Conservation (phyloP, 2,329 filamentous ascomycete species). For the Arachnomyces sp. region DNA sequence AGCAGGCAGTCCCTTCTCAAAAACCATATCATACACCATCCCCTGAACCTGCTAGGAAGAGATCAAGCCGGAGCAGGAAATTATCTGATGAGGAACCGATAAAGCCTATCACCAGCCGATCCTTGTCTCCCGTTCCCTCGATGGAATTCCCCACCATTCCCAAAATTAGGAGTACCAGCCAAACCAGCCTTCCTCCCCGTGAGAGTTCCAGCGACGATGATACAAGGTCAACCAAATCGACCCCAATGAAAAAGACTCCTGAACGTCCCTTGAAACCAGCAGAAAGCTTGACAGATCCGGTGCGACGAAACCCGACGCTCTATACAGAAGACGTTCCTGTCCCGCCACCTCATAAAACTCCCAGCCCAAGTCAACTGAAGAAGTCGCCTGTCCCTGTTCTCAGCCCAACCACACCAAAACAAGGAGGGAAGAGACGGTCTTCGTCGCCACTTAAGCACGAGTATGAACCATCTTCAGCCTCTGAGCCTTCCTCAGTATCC, state of each 20-base stretch:
- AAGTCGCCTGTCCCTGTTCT: conserved; percentile 40
- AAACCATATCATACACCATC: no score
- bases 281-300: conserved; percentile 14
- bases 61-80: no score
- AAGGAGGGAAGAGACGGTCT: conserved; percentile 56
- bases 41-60: no score
- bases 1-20: no score
- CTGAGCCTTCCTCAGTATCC: conserved; percentile 53
- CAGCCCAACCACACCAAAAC: conserved; percentile 39
- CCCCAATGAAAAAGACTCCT: conserved; percentile 18
- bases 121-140: conserved; percentile 42
- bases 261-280: conserved; percentile 19
- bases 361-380: conserved; percentile 40
- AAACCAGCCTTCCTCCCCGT: conserved; percentile 24
- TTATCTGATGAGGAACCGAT: no score
- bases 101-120: conserved; percentile 25
- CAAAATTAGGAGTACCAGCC: conserved; percentile 33
- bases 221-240: conserved; percentile 14
- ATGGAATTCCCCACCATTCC: conserved; percentile 37
- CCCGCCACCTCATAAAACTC: conserved; percentile 46
- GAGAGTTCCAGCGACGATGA: conserved; percentile 18
- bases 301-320: conserved; percentile 4
- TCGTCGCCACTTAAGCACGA: conserved; percentile 97
- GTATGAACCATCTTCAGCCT: conserved; percentile 77
- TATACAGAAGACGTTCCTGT: conserved; percentile 29